Evolutionary conservation across 176 grass and related monocot species (phyloP), one percentile per base, ranked within the genome.

Genomic region (Puccinellia tenuiflora): DNA sequence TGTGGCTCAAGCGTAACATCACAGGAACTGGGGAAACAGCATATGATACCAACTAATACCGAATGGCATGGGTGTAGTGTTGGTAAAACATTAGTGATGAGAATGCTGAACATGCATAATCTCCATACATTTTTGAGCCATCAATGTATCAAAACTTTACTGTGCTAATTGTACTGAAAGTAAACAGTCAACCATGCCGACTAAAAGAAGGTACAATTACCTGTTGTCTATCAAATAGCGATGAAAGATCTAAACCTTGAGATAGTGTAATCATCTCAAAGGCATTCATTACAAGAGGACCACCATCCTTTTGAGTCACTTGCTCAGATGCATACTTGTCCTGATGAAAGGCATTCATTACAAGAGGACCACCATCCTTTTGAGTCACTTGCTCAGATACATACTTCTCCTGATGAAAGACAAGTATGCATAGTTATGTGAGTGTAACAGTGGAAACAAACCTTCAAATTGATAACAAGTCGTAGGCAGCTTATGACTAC

Each of bases 211-310:
- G 65, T 59, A 12, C 65, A 72, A 69, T 63, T 95, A 99, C 96
- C 93, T 96, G 96, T 68, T 86, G 91, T 46, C 96, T 92, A 83
- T 99, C 96, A 85, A 99, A 99, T 74, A 99, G 80, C 28, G 87
- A 88, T 61, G 96, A 99, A 90, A 99, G 96, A 78, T 99, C 75
- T 43, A 99, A 90, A 55, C 96, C 96, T 83, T 96, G 91, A 85
- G 96, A 99, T 76, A 99, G 75, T 40, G 93, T 92, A 88, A 99
- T 99, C 93, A 99, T 96, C 89, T 99, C 96, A 81, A 99, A 99
- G 46, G 96, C 96, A 95, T 99, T 99, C 96, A 99, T 99, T 80
- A 96, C 83, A 75, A 99, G 87, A 81, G 96, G 96, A 20, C 91
- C 91, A 38, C 67, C 86, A 73, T 93, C 85, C 39, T 81, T 83